A percentile compares a stretch with the other conserved stretches of the same genome.
phyloP scores from a whole-genome alignment of 495 filamentous ascomycete genomes.

The Elasticomyces elasticus region DNA sequence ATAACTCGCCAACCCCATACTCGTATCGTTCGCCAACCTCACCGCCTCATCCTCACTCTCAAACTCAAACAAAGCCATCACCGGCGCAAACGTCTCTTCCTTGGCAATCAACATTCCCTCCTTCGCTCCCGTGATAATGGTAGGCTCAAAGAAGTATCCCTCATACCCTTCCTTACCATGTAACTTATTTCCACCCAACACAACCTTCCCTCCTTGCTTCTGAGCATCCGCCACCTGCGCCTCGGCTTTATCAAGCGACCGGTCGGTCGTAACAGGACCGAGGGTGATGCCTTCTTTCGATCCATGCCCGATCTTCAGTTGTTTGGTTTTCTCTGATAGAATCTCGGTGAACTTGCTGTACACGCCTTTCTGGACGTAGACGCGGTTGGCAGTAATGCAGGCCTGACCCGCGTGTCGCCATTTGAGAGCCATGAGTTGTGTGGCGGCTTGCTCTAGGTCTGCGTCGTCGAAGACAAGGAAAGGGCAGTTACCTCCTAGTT shows the following conservation, averaged over 20 bases:
- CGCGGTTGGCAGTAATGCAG: slow-evolving; percentile 35
- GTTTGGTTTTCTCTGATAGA: slow-evolving; percentile 44
- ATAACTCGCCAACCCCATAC: slow-evolving; percentile 53
- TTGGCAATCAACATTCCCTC: slow-evolving; percentile 53
- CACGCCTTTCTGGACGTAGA: slow-evolving; percentile 35
- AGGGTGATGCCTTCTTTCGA: slow-evolving; percentile 48
- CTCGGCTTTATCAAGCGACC: slow-evolving; percentile 52
- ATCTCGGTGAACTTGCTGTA: slow-evolving; percentile 35
- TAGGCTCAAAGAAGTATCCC: slow-evolving; percentile 67
- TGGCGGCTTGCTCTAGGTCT: slow-evolving; percentile 30
- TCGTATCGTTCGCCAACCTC: slow-evolving; percentile 31
- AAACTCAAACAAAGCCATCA: slow-evolving; percentile 58
- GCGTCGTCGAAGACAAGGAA: slow-evolving; percentile 38
- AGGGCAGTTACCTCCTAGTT: slow-evolving; percentile 37
- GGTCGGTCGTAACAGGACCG: slow-evolving; percentile 57
- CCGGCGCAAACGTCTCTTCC: slow-evolving; percentile 63
- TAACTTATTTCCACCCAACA: slow-evolving; percentile 44
- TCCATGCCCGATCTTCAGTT: slow-evolving; percentile 58
- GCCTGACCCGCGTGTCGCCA: slow-evolving; percentile 37
- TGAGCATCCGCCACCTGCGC: slow-evolving; percentile 55
- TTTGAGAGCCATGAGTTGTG: slow-evolving; percentile 29
- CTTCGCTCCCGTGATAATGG: slow-evolving; percentile 53
- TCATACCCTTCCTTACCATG: slow-evolving; percentile 26
- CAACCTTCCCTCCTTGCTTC: slow-evolving; percentile 46
- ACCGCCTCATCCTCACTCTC: slow-evolving; percentile 62